A percentile compares a stretch with the other conserved stretches of the same genome.
Evolutionary conservation across 305 asterid genomes (phyloP).

Genomic region (Rubia occidens): DNA sequence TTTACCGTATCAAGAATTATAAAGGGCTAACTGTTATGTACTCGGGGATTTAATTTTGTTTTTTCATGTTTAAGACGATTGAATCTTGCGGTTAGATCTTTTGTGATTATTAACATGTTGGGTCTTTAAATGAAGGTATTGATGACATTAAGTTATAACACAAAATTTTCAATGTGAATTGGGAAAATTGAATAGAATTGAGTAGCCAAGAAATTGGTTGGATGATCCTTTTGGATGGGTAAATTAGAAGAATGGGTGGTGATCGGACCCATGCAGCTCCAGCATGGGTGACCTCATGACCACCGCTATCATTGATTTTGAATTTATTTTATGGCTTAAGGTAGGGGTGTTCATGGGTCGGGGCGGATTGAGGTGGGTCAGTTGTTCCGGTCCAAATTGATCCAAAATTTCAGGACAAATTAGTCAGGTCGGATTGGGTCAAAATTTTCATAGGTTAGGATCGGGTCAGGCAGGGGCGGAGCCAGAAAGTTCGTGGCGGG

Average conservation of each 20-base stretch:
- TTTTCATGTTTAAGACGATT: too few species aligned
- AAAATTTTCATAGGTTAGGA: too few species aligned
- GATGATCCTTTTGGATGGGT: not conserved
- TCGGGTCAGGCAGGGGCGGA: too few species aligned
- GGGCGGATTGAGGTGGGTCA: too few species aligned
- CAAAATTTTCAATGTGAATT: not conserved
- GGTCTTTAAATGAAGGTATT: not conserved
- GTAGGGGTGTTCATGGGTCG: too few species aligned
- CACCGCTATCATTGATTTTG: not conserved
- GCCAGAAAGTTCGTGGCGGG: too few species aligned
- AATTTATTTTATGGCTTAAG: not conserved
- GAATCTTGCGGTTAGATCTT: too few species aligned
- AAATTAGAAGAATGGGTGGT: not conserved
- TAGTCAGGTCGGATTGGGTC: too few species aligned
- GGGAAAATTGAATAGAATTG: not conserved
- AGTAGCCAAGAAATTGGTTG: not conserved
- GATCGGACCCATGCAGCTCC: constrained; percentile 8
- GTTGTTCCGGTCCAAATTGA: too few species aligned
- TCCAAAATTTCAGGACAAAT: too few species aligned
- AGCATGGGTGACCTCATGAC: constrained; percentile 14
- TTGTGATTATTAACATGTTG: too few species aligned
- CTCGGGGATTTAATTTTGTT: too few species aligned
- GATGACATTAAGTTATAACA: not conserved
- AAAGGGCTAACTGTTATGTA: not conserved
- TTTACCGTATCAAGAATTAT: not conserved